Percentiles rank a stretch among this genome's conserved stretches.
phyloP scores from a whole-genome alignment of 305 asterid genomes.

The Fraxinus sp. region DNA sequence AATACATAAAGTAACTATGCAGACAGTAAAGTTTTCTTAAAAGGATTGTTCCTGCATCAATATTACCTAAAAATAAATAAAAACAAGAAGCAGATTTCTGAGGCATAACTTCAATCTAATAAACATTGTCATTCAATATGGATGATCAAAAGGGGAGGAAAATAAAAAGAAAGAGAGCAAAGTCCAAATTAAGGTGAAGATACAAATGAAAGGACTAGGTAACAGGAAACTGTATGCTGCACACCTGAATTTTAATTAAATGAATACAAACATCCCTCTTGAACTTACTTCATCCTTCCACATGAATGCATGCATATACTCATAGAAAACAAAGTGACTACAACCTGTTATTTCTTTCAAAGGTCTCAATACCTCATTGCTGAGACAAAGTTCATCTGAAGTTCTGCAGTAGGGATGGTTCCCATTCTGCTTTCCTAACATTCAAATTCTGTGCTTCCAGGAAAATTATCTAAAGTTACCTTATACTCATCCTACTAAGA shows the following conservation, averaged over 20 bases:
- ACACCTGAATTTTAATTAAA: not conserved
- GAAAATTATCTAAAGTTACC: not conserved
- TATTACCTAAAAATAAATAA: not conserved
- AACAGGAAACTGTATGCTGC: not conserved
- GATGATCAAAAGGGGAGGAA: not conserved
- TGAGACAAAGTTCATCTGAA: constrained; percentile 3
- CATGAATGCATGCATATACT: not conserved
- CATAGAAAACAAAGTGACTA: not conserved
- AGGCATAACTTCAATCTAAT: not conserved
- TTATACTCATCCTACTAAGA: not conserved
- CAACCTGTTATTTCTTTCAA: not conserved
- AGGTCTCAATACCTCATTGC: constrained; percentile 11
- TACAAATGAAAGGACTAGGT: not conserved
- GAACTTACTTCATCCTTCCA: not conserved
- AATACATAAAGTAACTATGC: not conserved
- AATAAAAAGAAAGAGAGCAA: not conserved
- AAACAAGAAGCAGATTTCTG: not conserved
- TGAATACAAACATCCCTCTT: not conserved
- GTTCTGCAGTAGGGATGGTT: not conserved
- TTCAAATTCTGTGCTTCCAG: not conserved
- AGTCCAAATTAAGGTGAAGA: not conserved
- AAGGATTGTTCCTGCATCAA: not conserved
- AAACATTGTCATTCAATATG: not conserved
- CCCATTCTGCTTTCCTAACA: not conserved
- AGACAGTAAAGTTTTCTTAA: not conserved